phyloP scores from a whole-genome alignment of 148 eudicot genomes.

The Rhododendron vialii region DNA sequence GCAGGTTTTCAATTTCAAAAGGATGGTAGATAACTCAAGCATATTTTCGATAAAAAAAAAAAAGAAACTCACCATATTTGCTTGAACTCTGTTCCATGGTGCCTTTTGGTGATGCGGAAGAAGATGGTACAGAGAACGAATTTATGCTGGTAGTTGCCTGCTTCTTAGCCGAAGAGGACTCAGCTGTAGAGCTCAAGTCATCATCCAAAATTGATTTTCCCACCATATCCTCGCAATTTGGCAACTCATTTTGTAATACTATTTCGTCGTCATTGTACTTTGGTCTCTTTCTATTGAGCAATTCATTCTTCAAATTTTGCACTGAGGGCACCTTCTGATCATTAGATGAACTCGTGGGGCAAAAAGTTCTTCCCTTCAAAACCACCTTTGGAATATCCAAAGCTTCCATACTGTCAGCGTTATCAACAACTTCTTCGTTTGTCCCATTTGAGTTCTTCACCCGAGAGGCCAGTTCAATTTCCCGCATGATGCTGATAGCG shows the following conservation, averaged over 20 bases:
- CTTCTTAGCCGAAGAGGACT: constrained; percentile 65
- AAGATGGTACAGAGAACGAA: constrained; percentile 62
- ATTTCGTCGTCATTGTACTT: constrained; percentile 30
- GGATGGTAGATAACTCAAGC: not conserved
- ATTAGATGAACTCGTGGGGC: constrained; percentile 53
- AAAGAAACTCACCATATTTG: constrained; percentile 26
- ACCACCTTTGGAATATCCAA: constrained; percentile 36
- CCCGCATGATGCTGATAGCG: constrained; percentile 65
- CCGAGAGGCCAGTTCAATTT: constrained; percentile 37
- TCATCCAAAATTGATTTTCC: constrained; percentile 40
- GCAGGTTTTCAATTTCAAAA: not conserved
- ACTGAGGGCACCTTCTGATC: constrained; percentile 85
- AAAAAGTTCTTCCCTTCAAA: constrained; percentile 34
- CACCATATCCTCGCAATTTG: constrained; percentile 18
- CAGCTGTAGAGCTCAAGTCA: constrained; percentile 80
- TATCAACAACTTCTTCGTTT: constrained; percentile 76
- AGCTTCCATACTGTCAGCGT: constrained; percentile 29
- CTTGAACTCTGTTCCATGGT: constrained; percentile 27
- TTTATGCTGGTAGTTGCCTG: constrained; percentile 42
- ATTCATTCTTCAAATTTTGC: constrained; percentile 32
- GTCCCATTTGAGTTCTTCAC: constrained; percentile 33
- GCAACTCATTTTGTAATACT: constrained; percentile 21
- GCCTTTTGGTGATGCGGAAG: constrained; percentile 26
- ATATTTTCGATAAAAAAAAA: no score
- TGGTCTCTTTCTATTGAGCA: constrained; percentile 49